These are phyloP conservation scores for Phylloporus sp. DNA, from an alignment of 768 basidiomycete species.

Conservation along the genomic window DNA sequence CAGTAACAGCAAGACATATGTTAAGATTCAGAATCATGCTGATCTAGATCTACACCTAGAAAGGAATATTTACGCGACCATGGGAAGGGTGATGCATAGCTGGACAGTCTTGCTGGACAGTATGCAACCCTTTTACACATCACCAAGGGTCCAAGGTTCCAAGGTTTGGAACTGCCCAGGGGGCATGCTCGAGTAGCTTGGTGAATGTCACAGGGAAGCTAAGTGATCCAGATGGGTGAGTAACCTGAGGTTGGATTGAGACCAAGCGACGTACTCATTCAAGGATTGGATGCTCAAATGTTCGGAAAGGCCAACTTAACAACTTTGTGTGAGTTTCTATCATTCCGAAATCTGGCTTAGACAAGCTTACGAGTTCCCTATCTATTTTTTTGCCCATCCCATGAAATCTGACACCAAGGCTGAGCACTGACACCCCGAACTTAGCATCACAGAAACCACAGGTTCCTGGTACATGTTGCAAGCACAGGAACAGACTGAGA, in stretches of 20 bases:
- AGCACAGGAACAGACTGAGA: too few relatives aligned
- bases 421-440: too few relatives aligned
- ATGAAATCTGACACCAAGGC: too few relatives aligned
- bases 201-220: conserved; percentile 82
- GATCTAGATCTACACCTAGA: not conserved
- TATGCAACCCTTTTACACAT: conserved; percentile 24
- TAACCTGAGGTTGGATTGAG: not conserved
- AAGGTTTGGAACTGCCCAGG: conserved; percentile 64
- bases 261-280: conserved; percentile 66
- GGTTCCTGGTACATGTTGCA: too few relatives aligned
- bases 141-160: conserved; percentile 72
- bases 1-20: not conserved
- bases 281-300: too few relatives aligned
- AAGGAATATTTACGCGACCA: not conserved
- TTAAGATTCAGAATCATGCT: not conserved
- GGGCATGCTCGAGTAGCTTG: conserved; percentile 85
- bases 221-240: conserved; percentile 5
- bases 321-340: too few relatives aligned
- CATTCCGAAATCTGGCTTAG: too few relatives aligned
- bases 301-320: too few relatives aligned
- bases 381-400: too few relatives aligned
- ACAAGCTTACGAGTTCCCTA: too few relatives aligned
- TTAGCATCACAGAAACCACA: too few relatives aligned
- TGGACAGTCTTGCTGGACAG: not conserved
- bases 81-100: too few relatives aligned